Conservation (phyloP, 495 filamentous ascomycete genomes). For the Xylaria curta region DNA sequence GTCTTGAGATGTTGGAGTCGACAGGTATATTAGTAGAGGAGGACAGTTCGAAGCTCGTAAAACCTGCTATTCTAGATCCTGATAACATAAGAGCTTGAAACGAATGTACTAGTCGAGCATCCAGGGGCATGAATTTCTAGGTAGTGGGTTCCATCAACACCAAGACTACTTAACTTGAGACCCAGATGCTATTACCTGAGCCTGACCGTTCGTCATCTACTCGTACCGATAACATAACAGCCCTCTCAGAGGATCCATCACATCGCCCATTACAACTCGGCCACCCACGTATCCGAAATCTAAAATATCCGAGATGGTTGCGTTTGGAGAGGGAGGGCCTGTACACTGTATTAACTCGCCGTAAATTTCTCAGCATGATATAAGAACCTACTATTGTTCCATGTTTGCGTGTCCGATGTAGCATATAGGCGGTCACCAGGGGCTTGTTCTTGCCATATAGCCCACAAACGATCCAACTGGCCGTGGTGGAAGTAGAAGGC, state of each 20-base stretch:
- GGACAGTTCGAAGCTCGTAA: not conserved
- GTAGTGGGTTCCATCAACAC: not conserved
- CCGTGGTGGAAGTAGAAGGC: constrained; percentile 68
- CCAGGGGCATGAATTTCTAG: not conserved
- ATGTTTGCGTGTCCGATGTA: not conserved
- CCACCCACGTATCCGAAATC: not conserved
- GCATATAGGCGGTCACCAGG: constrained; percentile 18
- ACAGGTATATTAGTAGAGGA: not conserved
- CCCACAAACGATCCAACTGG: constrained; percentile 67
- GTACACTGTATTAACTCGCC: not conserved
- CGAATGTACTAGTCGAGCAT: not conserved
- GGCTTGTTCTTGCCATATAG: constrained; percentile 65
- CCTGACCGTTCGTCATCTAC: not conserved
- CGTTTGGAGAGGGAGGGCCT: not conserved
- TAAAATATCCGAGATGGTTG: constrained; percentile 1
- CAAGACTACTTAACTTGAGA: not conserved
- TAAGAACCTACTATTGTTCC: not conserved
- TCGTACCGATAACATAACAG: not conserved
- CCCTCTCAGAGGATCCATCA: not conserved
- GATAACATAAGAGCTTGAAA: not conserved
- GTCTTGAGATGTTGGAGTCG: not conserved
- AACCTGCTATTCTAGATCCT: not conserved
- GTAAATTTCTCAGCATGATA: not conserved
- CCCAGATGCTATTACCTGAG: not conserved
- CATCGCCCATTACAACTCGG: not conserved